Evolutionary conservation across 169 alveolate species (phyloP).

Genomic region (Plasmodium blacklocki): DNA sequence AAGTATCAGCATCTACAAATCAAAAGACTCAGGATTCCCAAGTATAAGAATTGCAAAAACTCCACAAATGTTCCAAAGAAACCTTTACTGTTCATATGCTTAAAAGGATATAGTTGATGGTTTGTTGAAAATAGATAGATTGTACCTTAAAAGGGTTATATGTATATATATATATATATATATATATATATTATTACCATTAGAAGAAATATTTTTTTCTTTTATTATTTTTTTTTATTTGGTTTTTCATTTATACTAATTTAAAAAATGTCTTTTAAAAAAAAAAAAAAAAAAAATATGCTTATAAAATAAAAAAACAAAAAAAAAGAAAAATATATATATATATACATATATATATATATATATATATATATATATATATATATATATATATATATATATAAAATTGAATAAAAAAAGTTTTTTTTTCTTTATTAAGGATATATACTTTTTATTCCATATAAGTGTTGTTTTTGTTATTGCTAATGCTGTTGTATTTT

Average conservation of each 20-base stretch:
- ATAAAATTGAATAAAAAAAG: too few species aligned
- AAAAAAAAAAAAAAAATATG: too few species aligned
- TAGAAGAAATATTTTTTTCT: not conserved
- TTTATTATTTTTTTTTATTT: conserved; percentile 5
- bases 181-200: not conserved
- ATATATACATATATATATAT: too few species aligned
- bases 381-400: too few species aligned
- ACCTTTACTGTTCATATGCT: conserved; percentile 59
- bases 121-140: not conserved
- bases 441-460: too few species aligned
- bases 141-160: not conserved
- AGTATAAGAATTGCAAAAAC: conserved; percentile 69
- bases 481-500: not conserved
- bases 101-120: not conserved
- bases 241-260: not conserved
- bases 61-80: conserved; percentile 40
- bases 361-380: too few species aligned
- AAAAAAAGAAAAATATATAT: too few species aligned
- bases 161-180: not conserved
- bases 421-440: too few species aligned
- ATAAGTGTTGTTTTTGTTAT: not conserved
- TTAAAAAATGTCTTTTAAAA: too few species aligned
- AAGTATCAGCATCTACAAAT: conserved; percentile 30
- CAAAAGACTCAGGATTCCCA: conserved; percentile 49
- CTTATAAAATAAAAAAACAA: too few species aligned